phyloP scores from a whole-genome alignment of 805 yeast species.

The Citeromyces nyonsensis region DNA sequence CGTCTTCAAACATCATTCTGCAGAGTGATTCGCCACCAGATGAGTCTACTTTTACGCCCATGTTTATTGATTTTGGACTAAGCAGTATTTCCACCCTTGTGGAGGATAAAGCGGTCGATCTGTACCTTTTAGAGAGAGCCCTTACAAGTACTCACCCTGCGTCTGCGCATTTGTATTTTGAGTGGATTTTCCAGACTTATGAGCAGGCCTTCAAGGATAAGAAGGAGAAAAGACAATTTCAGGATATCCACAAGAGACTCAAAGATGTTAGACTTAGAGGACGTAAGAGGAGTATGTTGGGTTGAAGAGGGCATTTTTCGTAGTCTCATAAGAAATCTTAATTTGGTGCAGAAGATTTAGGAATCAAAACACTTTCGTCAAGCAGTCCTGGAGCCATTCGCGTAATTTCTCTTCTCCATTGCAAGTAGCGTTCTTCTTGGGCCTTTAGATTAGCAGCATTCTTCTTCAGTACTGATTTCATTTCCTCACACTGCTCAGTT shows the following conservation, averaged over 20 bases:
- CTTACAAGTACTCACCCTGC: slow-evolving; percentile 80
- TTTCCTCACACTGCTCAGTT: no score
- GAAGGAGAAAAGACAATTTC: slow-evolving; percentile 18
- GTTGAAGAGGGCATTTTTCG: no score
- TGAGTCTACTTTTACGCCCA: no score
- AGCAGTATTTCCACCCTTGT: slow-evolving; percentile 60
- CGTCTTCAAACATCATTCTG: slow-evolving; percentile 75
- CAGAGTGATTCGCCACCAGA: slow-evolving; percentile 6
- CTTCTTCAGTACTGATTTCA: no score
- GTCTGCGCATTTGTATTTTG: slow-evolving; percentile 44
- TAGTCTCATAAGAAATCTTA: no score
- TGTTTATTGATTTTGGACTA: slow-evolving; percentile 82
- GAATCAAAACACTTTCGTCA: no score
- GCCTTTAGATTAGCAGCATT: no score
- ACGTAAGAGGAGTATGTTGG: slow-evolving; percentile 89
- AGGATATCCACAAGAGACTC: slow-evolving; percentile 47
- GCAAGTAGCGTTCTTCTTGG: no score
- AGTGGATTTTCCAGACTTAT: slow-evolving; percentile 67
- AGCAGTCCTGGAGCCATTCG: no score
- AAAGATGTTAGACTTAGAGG: slow-evolving; percentile 86
- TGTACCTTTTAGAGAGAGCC: slow-evolving; percentile 89
- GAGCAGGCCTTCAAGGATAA: slow-evolving; percentile 17
- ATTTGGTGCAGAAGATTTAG: no score
- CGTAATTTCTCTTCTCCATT: no score
- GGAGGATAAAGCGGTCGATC: slow-evolving; percentile 95